Evolutionary conservation across 768 basidiomycete species (phyloP).

Genomic region (Crassisporium funariophilum): DNA sequence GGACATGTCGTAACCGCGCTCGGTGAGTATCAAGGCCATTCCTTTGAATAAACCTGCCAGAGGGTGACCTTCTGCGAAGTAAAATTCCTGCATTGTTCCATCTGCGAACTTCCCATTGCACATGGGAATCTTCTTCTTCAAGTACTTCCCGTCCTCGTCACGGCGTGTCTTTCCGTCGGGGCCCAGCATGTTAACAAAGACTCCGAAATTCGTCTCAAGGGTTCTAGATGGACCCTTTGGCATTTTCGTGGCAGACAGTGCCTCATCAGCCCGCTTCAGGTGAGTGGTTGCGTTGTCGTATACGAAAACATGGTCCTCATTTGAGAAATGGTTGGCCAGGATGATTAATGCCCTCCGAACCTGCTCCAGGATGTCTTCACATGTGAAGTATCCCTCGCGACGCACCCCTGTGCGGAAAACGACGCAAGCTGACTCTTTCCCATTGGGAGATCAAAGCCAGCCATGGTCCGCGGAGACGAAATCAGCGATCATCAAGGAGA

Average conservation of each 20-base stretch:
- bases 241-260: constrained; percentile 35
- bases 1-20: constrained; percentile 23
- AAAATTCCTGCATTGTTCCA: constrained; percentile 30
- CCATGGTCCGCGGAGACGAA: constrained; percentile 36
- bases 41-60: constrained; percentile 38
- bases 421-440: constrained; percentile 13
- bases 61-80: constrained; percentile 29
- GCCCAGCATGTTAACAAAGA: constrained; percentile 14
- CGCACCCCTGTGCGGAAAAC: constrained; percentile 26
- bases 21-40: constrained; percentile 31
- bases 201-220: constrained; percentile 15
- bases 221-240: constrained; percentile 23
- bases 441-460: constrained; percentile 25
- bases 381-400: constrained; percentile 30
- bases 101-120: constrained; percentile 18
- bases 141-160: constrained; percentile 23
- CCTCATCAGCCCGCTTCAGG: constrained; percentile 26
- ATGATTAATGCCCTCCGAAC: constrained; percentile 5
- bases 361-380: constrained; percentile 31
- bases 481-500: constrained; percentile 39
- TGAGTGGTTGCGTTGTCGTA: constrained; percentile 36
- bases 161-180: constrained; percentile 23
- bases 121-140: constrained; percentile 36
- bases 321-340: constrained; percentile 21
- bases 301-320: constrained; percentile 29